Conservation (phyloP, 192 early-diverging fungal species). For the Umbelopsis sp. region DNA sequence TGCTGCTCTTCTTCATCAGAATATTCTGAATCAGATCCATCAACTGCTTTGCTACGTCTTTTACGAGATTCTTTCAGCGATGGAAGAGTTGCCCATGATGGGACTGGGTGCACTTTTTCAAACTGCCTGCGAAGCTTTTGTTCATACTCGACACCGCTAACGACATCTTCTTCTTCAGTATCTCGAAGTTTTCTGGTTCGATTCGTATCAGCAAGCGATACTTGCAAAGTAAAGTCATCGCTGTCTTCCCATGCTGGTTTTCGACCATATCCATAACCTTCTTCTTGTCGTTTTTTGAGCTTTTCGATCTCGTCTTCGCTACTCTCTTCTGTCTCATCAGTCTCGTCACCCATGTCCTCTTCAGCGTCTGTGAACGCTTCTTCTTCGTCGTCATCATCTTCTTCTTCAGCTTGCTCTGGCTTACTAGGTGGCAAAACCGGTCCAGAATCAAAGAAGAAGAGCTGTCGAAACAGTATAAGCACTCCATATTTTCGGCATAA, state of each 20-base stretch:
- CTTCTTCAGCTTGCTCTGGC: constrained; percentile 36
- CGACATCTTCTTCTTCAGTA: constrained; percentile 70
- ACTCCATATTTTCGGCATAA: background rate
- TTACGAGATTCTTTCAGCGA: constrained; percentile 44
- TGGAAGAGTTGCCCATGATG: constrained; percentile 81
- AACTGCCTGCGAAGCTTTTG: constrained; percentile 82
- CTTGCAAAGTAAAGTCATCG: constrained; percentile 68
- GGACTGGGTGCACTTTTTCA: constrained; percentile 82
- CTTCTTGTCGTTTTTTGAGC: constrained; percentile 19
- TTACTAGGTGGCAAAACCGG: constrained; percentile 22
- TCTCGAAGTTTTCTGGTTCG: constrained; percentile 80
- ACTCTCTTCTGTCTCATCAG: constrained; percentile 39
- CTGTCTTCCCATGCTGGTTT: constrained; percentile 81
- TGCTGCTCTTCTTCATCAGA: constrained; percentile 47
- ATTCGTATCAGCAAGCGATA: constrained; percentile 69
- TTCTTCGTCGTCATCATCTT: constrained; percentile 44
- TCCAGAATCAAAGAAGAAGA: constrained; percentile 43
- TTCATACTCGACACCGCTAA: constrained; percentile 85
- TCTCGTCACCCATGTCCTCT: constrained; percentile 21
- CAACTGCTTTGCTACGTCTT: constrained; percentile 29
- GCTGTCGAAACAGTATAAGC: background rate
- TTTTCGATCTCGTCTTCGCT: constrained; percentile 16
- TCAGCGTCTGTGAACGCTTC: constrained; percentile 29
- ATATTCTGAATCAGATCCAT: constrained; percentile 43
- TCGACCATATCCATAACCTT: constrained; percentile 13